Evolutionary conservation across 108 stramenopile genomes (phyloP).

Genomic region (Thalassiosira profunda): DNA sequence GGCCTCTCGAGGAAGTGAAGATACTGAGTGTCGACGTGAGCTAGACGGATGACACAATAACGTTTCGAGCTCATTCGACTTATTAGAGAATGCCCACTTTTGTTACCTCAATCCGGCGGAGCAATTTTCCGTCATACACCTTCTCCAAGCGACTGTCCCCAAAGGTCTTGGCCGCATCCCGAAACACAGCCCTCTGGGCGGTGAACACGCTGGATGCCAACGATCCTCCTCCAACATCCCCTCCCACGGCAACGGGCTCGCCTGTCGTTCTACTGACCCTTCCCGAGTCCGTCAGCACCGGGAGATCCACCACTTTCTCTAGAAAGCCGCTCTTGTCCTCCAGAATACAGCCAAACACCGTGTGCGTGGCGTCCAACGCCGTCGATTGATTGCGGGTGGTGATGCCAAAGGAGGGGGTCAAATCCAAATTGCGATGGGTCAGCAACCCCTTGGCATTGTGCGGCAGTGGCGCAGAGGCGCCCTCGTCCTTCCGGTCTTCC

Average conservation of each 20-base stretch:
- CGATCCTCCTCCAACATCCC: constrained; percentile 31
- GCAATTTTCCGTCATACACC: constrained; percentile 81
- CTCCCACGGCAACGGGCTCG: neutral
- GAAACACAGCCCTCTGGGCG: constrained; percentile 81
- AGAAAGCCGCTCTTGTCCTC: constrained; percentile 64
- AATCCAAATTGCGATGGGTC: constrained; percentile 77
- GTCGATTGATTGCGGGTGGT: constrained; percentile 64
- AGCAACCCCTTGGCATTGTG: constrained; percentile 71
- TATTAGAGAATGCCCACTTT: too few species aligned
- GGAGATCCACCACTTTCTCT: constrained; percentile 61
- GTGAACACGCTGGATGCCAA: constrained; percentile 72
- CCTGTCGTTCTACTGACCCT: constrained; percentile 38
- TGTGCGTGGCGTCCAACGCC: constrained; percentile 70
- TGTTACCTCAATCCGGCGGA: constrained; percentile 85
- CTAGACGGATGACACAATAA: too few species aligned
- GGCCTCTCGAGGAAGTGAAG: constrained; percentile 92
- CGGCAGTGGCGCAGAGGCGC: constrained; percentile 20
- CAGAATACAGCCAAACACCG: constrained; percentile 83
- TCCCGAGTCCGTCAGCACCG: constrained; percentile 40
- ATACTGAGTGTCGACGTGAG: constrained; percentile 92
- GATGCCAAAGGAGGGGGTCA: constrained; percentile 78
- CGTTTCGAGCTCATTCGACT: too few species aligned
- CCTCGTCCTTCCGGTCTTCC: constrained; percentile 33
- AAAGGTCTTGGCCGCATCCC: constrained; percentile 79
- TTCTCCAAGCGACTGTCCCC: constrained; percentile 81